phyloP scores from a whole-genome alignment of 306 rosid genomes.

The Prunus persica region DNA sequence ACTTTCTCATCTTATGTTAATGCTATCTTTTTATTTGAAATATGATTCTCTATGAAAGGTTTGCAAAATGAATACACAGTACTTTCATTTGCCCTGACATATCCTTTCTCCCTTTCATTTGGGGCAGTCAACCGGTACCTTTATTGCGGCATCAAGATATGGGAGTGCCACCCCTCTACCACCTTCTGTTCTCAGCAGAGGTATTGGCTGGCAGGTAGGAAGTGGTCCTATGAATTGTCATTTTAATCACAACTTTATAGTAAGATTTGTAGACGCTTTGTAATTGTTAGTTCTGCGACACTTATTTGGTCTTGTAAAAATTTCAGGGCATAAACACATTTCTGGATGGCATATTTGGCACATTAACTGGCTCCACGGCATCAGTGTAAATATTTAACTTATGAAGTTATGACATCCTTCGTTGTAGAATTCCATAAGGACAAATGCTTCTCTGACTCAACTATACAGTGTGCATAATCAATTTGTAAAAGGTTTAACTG shows the following conservation, averaged over 20 bases:
- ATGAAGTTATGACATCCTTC: not conserved
- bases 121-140: constrained; percentile 73
- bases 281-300: not conserved
- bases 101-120: constrained; percentile 14
- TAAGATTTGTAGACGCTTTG: no score
- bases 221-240: constrained; percentile 10
- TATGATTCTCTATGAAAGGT: not conserved
- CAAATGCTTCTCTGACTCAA: not conserved
- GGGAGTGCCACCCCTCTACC: constrained; percentile 83
- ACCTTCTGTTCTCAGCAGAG: constrained; percentile 79
- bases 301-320: constrained; percentile 14
- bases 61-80: not conserved
- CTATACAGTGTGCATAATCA: not conserved
- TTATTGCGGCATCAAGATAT: constrained; percentile 78
- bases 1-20: not conserved
- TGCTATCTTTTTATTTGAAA: constrained; percentile 3
- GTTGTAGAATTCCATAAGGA: not conserved
- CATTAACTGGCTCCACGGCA: constrained; percentile 69
- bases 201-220: constrained; percentile 88
- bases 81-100: constrained; percentile 16
- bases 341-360: constrained; percentile 71
- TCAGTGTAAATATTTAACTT: constrained; percentile 56
- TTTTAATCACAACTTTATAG: not conserved
- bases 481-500: not conserved
- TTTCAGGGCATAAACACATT: constrained; percentile 76